phyloP scores from a whole-genome alignment of 2,329 filamentous ascomycete genomes.

The Colletotrichum sp. region DNA sequence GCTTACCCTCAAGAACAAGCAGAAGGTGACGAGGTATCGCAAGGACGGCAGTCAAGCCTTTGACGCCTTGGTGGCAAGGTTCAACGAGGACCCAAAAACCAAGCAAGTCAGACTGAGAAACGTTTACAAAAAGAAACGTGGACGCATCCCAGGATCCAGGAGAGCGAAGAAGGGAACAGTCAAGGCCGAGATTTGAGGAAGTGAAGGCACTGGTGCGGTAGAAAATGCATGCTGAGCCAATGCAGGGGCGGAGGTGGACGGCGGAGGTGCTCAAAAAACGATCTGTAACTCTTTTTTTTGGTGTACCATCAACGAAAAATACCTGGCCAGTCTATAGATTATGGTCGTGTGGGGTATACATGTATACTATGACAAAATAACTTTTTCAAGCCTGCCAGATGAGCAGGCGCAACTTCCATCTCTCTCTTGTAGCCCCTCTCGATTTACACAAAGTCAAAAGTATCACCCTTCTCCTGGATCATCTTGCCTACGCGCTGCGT shows the following conservation, averaged over 20 bases:
- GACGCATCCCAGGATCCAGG: not conserved
- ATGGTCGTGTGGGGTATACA: slow-evolving; percentile 21
- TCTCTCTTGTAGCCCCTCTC: slow-evolving; percentile 3
- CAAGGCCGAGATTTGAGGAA: not conserved
- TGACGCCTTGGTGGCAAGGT: slow-evolving; percentile 64
- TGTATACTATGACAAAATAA: slow-evolving; percentile 19
- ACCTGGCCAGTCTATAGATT: slow-evolving; percentile 20
- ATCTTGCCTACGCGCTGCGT: slow-evolving; percentile 81
- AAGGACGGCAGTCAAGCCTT: slow-evolving; percentile 70
- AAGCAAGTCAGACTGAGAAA: too few species aligned
- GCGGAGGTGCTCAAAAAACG: not conserved
- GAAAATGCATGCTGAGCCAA: not conserved
- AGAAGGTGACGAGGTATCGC: slow-evolving; percentile 82
- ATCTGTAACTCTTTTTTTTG: not conserved
- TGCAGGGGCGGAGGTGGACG: not conserved
- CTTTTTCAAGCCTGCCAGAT: slow-evolving; percentile 8
- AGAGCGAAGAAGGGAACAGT: not conserved
- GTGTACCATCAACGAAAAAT: slow-evolving; percentile 13
- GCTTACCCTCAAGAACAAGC: slow-evolving; percentile 78
- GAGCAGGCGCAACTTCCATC: not conserved
- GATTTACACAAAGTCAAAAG: slow-evolving; percentile 87
- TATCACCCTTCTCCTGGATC: slow-evolving; percentile 84
- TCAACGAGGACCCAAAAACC: slow-evolving; percentile 28
- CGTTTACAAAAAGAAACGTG: too few species aligned
- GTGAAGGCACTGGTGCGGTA: not conserved